phyloP scores from a whole-genome alignment of 768 basidiomycete genomes.

The Trametes meyenii region DNA sequence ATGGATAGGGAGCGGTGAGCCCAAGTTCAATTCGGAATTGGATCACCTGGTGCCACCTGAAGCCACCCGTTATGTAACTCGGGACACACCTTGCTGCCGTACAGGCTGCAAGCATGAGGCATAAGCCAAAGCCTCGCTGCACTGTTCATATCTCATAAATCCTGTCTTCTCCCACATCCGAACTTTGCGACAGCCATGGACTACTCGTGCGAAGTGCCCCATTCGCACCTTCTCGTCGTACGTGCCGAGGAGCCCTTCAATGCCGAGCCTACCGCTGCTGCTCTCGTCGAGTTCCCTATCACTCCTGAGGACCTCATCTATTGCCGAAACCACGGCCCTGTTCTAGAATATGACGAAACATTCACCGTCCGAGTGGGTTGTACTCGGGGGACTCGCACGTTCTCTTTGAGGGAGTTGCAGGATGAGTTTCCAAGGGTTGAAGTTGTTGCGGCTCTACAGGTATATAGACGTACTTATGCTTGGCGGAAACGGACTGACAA shows the following conservation, averaged over 20 bases:
- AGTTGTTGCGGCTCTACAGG: conserved; percentile 34
- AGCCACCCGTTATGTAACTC: conserved; percentile 20
- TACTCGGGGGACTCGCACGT: conserved; percentile 37
- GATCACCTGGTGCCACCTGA: conserved; percentile 19
- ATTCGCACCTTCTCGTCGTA: conserved; percentile 49
- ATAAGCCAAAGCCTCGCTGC: too few species aligned
- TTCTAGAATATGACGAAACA: conserved; percentile 50
- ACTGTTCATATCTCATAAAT: neutral
- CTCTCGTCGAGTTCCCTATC: conserved; percentile 57
- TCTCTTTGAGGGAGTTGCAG: conserved; percentile 44
- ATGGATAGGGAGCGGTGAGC: neutral
- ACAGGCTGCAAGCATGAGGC: conserved; percentile 6
- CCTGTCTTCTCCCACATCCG: neutral
- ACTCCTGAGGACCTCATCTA: conserved; percentile 71
- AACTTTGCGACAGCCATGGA: conserved; percentile 14
- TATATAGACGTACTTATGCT: neutral
- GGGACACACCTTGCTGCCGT: conserved; percentile 16
- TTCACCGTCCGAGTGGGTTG: conserved; percentile 17
- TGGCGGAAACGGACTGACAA: neutral
- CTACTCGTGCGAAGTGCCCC: conserved; percentile 44
- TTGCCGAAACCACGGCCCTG: conserved; percentile 71
- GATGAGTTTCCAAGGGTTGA: conserved; percentile 42
- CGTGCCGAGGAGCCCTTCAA: conserved; percentile 61
- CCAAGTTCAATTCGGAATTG: neutral
- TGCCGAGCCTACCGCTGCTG: conserved; percentile 61